Evolutionary conservation across 768 basidiomycete species (phyloP), one percentile per base, ranked within the genome.

Genomic region (Tricholoma sp.): DNA sequence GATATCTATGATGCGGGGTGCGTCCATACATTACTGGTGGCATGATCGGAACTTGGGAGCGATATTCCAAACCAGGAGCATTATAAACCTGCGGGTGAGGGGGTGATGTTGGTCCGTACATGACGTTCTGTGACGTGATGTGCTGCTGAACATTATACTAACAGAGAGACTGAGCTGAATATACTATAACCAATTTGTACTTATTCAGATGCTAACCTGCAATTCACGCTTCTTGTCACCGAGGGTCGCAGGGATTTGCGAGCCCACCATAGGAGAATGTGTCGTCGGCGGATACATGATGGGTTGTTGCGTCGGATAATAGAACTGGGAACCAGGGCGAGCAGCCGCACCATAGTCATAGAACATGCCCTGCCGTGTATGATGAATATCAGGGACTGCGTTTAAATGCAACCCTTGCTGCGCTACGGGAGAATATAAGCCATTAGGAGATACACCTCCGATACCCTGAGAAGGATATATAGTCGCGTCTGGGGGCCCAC

Each of bases 241-340:
- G 18, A 78, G 57, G 28, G 74, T 68, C 17, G 72, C 65, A 34
- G 78, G 74, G 28, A 81, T 56, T 54, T 82, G 82, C 20, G 78
- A 70, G n/a, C 75, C 72, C 7, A 78, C 69, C 73, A 86, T 78
- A 24, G 83, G 76, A 5, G 83, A 81, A 53, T 80, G 78, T 6
- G 59, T 61, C 28, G 79, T 70, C 12, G 80, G 73, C 56, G 82
- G 77, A 67, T 84, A 88, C 57, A 88, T 72, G 65, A 88, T 74
- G 6, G 81, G 70, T 63, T 85, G 86, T 57, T 74, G 76, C 12
- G 79, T 63, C 29, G 82, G 75, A 63, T 83, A 86, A 64, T 76
- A 89, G 63, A 77, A 88, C 57, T 82, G 86, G 11, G 84, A 81
- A 33, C 79, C 72, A 4, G 79, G 74, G 44, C 79, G 76, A 13